Evolutionary conservation across 306 rosid species (phyloP), one percentile per base, ranked within the genome.

Genomic region (Purshia tridentata): DNA sequence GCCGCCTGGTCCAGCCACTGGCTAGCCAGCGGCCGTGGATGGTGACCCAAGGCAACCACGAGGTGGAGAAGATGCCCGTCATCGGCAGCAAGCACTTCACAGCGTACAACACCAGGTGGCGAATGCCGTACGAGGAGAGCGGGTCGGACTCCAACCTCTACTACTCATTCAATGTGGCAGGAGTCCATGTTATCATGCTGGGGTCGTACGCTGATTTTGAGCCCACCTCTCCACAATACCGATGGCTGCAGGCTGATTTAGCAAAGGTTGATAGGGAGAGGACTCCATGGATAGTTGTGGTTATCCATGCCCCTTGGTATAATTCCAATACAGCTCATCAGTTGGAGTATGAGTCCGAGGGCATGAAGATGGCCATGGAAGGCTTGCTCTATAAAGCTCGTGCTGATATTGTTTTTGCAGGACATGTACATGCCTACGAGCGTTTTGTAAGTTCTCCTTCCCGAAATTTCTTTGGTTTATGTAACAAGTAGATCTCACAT

Each of bases 1-100:
- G 96, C 14, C 83, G 92, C 13, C 80, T 94, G 3, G 96, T 89
- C 0, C 92, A 84, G 78, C 92, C 97, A 42, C 70, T 84, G 44
- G 94, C 98, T 0, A 84, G 97, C 78, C 84, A 85, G 50, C 83
- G 96, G 69, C 98, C 98, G 1, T 94, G 98, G 98, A 91, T 94
- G 98, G 96, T 94, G 8, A 94, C 98, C 0, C 78, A 80, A 47
- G 97, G 97, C 9, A 88, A 94, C 86, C 98, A 94, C 22, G 98
- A 91, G 55, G 1, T 87, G 1, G 97, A 94, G 83, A 82, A 22
- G 69, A 69, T 91, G 39, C 92, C 89, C 0, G 0, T 81, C 2
- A 0, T 86, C 59, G 91, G 69, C 0, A 2, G 0, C 0, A 6
- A 0, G 69, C 88, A n/a, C 7, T 93, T 94, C 88, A 91, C 92